Evolutionary conservation across 208 protist genomes (phyloP), one percentile per base, ranked within the genome.

Genomic region (Acanthamoeba royreba): DNA sequence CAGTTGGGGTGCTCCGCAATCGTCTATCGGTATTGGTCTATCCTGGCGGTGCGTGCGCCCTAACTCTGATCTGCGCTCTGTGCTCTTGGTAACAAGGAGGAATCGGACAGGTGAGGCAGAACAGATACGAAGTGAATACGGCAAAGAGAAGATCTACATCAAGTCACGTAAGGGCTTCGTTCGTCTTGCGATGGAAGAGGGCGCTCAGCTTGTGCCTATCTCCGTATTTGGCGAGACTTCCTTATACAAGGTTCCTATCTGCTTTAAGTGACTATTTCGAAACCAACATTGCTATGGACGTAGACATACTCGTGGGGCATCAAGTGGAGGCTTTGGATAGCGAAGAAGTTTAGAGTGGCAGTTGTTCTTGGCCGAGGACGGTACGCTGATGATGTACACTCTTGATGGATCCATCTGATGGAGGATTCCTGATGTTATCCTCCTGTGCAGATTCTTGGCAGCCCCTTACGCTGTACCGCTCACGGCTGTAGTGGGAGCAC

Each of bases 181-280:
- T 2, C 9, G 79, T 0, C 49, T 88, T 5, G 79, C 79, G 19
- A 31, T 88, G 79, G 79, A 88, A 28, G 49, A 53, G 33, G 79
- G 79, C 79, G 43, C 79, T 17, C 79, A 31, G 3, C 28, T 88
- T 13, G 79, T 88, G 4, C 79, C 79, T 1, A 61, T 88, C 42
- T 88, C 52, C 47, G 79, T 88, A 1, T 88, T 88, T 38, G 79
- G 79, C n/a, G 79, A 88, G 47, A 88, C 79, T 33, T 88, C 79
- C 45, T 47, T 88, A n/a, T 88, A 88, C 79, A 88, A 88, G 79
- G 46, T 55, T 11, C 22, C 9, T 38, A 31, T 7, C 9, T 69
- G 8, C 58, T 38, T 38, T n/a, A 17, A 13, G 25, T 9, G 25
- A 38, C 22, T 9, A 28, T 31, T 69, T 28, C 13, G 49, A n/a